These are phyloP conservation scores for Cymbidium sinense DNA, from an alignment of 106 monocot genomes.

Conservation along the genomic window DNA sequence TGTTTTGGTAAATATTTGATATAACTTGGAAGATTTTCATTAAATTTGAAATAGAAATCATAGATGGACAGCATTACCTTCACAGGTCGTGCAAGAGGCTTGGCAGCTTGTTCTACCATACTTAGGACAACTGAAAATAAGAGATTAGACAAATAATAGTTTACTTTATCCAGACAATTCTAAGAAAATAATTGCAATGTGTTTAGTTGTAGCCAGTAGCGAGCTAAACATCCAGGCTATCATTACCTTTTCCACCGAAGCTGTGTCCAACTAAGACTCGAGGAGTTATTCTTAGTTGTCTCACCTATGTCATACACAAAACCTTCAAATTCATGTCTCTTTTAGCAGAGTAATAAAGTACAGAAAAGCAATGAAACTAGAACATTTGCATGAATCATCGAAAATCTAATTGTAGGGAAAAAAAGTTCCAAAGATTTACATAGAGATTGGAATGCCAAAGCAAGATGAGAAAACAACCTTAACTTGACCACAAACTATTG, in stretches of 20 bases:
- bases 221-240: background rate
- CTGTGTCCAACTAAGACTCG: slow-evolving; percentile 95
- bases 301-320: slow-evolving; percentile 40
- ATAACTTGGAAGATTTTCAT: background rate
- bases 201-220: background rate
- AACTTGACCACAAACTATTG: background rate
- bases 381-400: background rate
- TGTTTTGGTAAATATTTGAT: background rate
- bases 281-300: slow-evolving; percentile 75
- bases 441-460: background rate
- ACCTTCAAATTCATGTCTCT: background rate
- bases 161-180: background rate
- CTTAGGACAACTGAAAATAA: slow-evolving; percentile 64
- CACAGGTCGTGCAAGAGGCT: slow-evolving; percentile 95
- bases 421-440: background rate
- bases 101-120: slow-evolving; percentile 99
- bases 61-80: slow-evolving; percentile 31
- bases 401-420: background rate
- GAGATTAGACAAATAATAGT: background rate
- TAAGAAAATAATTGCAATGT: background rate
- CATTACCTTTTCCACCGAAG: slow-evolving; percentile 93
- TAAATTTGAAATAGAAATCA: background rate
- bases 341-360: background rate
- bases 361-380: background rate
- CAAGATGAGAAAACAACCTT: background rate